Evolutionary conservation across 352 stramenopile species (phyloP).

Genomic region (Sclerospora graminicola): DNA sequence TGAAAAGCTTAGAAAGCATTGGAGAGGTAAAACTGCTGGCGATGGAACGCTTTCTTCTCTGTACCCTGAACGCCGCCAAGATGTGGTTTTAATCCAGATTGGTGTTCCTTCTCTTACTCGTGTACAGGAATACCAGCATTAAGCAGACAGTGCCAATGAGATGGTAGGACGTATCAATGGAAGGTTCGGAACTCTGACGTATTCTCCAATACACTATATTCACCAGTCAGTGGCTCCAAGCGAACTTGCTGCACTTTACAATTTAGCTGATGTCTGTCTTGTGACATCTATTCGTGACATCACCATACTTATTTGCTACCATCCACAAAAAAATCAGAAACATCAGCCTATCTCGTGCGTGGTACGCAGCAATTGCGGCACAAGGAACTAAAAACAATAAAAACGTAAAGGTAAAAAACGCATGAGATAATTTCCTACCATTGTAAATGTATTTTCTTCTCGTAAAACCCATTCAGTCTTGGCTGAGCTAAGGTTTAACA

Average conservation of each 20-base stretch:
- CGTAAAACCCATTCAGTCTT: too few species aligned
- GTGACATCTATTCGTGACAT: slow-evolving; percentile 82
- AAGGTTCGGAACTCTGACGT: slow-evolving; percentile 69
- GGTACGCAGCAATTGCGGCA: too few species aligned
- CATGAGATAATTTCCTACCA: too few species aligned
- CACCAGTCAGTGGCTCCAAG: slow-evolving; percentile 60
- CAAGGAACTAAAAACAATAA: too few species aligned
- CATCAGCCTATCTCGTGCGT: too few species aligned
- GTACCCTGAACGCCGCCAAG: slow-evolving; percentile 83
- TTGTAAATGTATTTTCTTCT: too few species aligned
- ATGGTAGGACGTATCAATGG: slow-evolving; percentile 87
- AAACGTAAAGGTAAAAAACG: too few species aligned
- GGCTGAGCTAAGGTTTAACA: too few species aligned
- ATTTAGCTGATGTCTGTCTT: slow-evolving; percentile 80
- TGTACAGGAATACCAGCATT: slow-evolving; percentile 77
- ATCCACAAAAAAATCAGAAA: too few species aligned
- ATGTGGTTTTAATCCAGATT: slow-evolving; percentile 91
- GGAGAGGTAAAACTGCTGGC: slow-evolving; percentile 45
- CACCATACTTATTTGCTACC: slow-evolving; percentile 89
- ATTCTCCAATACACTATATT: slow-evolving; percentile 86
- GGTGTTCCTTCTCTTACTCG: slow-evolving; percentile 83
- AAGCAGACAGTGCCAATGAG: slow-evolving; percentile 77
- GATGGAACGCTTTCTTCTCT: slow-evolving; percentile 78
- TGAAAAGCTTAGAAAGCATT: slow-evolving; percentile 1
- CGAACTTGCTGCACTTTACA: slow-evolving; percentile 87